These are phyloP conservation scores for Pterocarpus macrocarpus DNA, from an alignment of 306 rosid species.

Conservation along the genomic window DNA sequence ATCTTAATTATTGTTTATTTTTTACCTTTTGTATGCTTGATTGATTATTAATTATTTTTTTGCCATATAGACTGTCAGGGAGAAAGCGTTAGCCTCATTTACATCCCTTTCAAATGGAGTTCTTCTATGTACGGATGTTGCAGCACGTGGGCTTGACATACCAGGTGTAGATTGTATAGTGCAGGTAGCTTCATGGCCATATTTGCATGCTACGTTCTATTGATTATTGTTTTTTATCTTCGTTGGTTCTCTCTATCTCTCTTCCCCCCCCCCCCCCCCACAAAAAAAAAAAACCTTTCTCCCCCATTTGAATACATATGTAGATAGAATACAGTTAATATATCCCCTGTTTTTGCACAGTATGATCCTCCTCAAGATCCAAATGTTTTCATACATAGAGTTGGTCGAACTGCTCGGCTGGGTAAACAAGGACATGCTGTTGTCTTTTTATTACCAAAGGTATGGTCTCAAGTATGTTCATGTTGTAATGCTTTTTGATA, in stretches of 20 bases:
- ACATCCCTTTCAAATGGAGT: conserved; percentile 84
- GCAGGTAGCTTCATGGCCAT: conserved; percentile 69
- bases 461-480: conserved; percentile 43
- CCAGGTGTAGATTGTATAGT: conserved; percentile 95
- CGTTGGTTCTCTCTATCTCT: background rate
- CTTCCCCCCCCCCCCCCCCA: background rate
- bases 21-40: background rate
- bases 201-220: conserved; percentile 26
- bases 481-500: conserved; percentile 12
- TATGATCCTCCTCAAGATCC: conserved; percentile 99
- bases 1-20: conserved; percentile 9
- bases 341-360: conserved; percentile 55
- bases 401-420: conserved; percentile 96
- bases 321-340: background rate
- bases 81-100: conserved; percentile 85
- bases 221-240: conserved; percentile 19
- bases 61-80: conserved; percentile 72
- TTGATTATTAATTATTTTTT: conserved; percentile 14
- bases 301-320: background rate
- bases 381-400: conserved; percentile 91
- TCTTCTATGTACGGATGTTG: conserved; percentile 97
- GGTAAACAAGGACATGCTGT: conserved; percentile 91
- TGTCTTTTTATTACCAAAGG: conserved; percentile 93
- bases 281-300: too few species aligned
- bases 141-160: conserved; percentile 97